These are phyloP conservation scores for Canariomyces notabilis DNA, from an alignment of 2,329 filamentous ascomycete genomes.

Conservation along the genomic window DNA sequence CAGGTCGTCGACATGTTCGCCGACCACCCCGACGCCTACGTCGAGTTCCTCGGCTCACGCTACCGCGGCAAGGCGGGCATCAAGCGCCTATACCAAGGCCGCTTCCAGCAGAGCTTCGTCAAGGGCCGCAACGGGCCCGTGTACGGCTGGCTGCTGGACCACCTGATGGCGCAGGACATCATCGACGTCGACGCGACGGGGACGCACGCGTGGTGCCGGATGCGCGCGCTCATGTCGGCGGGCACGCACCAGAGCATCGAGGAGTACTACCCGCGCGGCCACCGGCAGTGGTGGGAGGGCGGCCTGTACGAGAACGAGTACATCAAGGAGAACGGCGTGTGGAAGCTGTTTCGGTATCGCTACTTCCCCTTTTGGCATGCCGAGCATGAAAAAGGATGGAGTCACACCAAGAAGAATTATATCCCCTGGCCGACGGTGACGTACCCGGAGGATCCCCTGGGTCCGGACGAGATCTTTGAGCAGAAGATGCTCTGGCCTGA, in stretches of 20 bases:
- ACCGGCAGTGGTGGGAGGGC: slow-evolving; percentile 55
- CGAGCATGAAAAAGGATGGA: slow-evolving; percentile 49
- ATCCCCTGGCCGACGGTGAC: slow-evolving; percentile 44
- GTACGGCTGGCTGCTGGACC: slow-evolving; percentile 51
- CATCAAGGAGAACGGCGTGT: slow-evolving; percentile 49
- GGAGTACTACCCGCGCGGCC: slow-evolving; percentile 45
- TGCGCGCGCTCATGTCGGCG: slow-evolving; percentile 51
- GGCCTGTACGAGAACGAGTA: slow-evolving; percentile 57
- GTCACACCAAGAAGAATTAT: slow-evolving; percentile 48
- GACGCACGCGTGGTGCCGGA: slow-evolving; percentile 46
- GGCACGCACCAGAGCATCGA: slow-evolving; percentile 49
- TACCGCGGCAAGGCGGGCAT: slow-evolving; percentile 49
- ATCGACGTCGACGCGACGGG: slow-evolving; percentile 44
- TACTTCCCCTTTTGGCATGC: slow-evolving; percentile 57
- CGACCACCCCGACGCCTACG: slow-evolving; percentile 48
- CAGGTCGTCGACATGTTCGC: slow-evolving; percentile 47
- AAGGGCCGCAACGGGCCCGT: slow-evolving; percentile 51
- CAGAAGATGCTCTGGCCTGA: slow-evolving; percentile 54
- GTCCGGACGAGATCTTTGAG: slow-evolving; percentile 49
- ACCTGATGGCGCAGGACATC: slow-evolving; percentile 54
- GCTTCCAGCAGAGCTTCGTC: slow-evolving; percentile 47
- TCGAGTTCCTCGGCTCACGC: slow-evolving; percentile 51
- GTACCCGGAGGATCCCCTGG: slow-evolving; percentile 45
- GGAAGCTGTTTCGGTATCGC: slow-evolving; percentile 50
- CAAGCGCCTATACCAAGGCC: slow-evolving; percentile 46